These are phyloP conservation scores for Debaryomyces maramus DNA, from an alignment of 805 yeast species.

Conservation along the genomic window DNA sequence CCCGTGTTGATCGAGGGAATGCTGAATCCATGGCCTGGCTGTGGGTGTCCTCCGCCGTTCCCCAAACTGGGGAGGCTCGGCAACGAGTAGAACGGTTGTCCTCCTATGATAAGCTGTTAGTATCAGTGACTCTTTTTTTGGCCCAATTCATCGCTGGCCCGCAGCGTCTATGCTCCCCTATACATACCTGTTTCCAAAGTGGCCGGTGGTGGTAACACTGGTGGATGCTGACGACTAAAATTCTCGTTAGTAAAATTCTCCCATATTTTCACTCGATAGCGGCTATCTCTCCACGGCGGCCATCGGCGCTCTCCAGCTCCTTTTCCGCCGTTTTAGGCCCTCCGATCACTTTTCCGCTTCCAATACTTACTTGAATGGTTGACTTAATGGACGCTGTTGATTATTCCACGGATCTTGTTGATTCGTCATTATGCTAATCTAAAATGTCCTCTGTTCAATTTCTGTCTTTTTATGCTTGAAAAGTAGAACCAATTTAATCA, in stretches of 20 bases:
- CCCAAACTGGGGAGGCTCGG: constrained; percentile 54
- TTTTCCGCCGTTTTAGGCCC: background rate
- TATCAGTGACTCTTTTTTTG: constrained; percentile 7
- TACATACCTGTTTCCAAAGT: constrained; percentile 51
- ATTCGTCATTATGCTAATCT: constrained; percentile 30
- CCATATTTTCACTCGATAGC: background rate
- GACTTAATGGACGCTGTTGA: constrained; percentile 44
- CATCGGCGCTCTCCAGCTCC: background rate
- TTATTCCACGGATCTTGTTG: constrained; percentile 45
- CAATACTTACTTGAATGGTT: constrained; percentile 42
- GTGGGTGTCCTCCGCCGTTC: constrained; percentile 36
- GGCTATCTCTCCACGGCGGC: background rate
- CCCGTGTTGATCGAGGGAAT: constrained; percentile 48
- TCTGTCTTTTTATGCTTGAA: background rate
- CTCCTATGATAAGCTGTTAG: constrained; percentile 33
- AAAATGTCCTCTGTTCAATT: background rate
- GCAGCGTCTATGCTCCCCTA: background rate
- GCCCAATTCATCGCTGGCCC: background rate
- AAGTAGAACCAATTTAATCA: background rate
- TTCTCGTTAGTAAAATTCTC: constrained; percentile 24
- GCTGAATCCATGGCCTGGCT: constrained; percentile 46
- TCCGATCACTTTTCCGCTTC: background rate
- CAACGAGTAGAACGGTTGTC: constrained; percentile 48
- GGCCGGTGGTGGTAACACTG: constrained; percentile 62
- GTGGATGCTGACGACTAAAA: constrained; percentile 57